Evolutionary conservation across 2,329 filamentous ascomycete genomes (phyloP).

Genomic region (Sporothrix brunneoviolacea): DNA sequence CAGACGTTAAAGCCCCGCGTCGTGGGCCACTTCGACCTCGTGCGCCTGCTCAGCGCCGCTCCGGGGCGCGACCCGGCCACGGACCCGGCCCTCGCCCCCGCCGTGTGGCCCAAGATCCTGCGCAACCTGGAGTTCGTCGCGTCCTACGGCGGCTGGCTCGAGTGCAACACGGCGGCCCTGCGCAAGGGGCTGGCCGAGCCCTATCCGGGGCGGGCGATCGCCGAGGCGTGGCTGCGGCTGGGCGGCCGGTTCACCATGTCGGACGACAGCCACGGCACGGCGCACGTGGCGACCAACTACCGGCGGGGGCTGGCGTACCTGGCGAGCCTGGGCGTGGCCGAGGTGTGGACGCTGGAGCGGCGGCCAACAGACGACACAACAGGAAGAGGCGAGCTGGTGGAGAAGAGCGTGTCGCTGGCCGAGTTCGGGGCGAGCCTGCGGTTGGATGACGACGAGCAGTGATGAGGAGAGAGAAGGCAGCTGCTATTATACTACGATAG

Average conservation of each 20-base stretch:
- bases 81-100: slow-evolving; percentile 16
- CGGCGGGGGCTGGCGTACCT: slow-evolving; percentile 62
- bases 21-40: slow-evolving; percentile 91
- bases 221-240: slow-evolving; percentile 65
- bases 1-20: slow-evolving; percentile 62
- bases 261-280: slow-evolving; percentile 88
- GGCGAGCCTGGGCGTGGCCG: slow-evolving; percentile 54
- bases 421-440: slow-evolving; percentile 15
- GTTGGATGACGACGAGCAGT: too few species aligned
- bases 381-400: slow-evolving; percentile 28
- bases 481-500: too few species aligned
- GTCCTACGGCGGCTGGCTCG: slow-evolving; percentile 72
- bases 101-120: slow-evolving; percentile 66
- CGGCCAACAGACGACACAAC: slow-evolving; percentile 21
- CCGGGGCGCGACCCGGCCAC: slow-evolving; percentile 53
- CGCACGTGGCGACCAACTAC: slow-evolving; percentile 85
- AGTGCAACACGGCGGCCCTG: slow-evolving; percentile 82
- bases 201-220: slow-evolving; percentile 75
- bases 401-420: slow-evolving; percentile 28
- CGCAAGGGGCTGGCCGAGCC: slow-evolving; percentile 87
- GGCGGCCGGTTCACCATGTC: slow-evolving; percentile 83
- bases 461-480: too few species aligned
- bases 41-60: slow-evolving; percentile 69
- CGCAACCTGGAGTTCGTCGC: slow-evolving; percentile 68
- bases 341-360: slow-evolving; percentile 52